A percentile compares a stretch with the other conserved stretches of the same genome.
Conservation (phyloP, 345 rosid genomes). For the Murraya koenigii region DNA sequence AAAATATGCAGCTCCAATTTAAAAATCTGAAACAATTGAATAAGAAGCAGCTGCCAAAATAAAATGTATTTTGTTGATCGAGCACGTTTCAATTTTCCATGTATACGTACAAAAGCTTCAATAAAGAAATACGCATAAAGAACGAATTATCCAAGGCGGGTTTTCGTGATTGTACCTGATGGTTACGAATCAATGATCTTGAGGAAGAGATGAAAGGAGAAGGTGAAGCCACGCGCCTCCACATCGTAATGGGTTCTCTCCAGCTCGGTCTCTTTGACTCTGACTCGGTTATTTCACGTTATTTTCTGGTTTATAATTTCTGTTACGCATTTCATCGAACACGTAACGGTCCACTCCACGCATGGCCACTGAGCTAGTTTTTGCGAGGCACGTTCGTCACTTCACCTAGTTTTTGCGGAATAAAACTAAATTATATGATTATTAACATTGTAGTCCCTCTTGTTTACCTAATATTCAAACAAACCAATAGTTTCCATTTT, state of each 20-base stretch:
- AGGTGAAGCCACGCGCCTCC: constrained; percentile 75
- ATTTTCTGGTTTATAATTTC: constrained; percentile 13
- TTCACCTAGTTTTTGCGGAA: background rate
- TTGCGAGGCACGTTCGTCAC: background rate
- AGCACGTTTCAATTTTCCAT: background rate
- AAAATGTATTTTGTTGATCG: background rate
- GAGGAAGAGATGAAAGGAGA: constrained; percentile 54
- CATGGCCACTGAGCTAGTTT: background rate
- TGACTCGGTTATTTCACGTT: background rate
- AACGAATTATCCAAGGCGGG: background rate
- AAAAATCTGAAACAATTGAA: background rate
- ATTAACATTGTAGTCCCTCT: too few species aligned
- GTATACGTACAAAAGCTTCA: background rate
- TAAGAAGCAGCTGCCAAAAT: background rate
- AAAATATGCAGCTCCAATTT: background rate
- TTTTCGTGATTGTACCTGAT: constrained; percentile 38
- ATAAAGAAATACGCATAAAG: background rate
- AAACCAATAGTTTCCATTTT: too few species aligned
- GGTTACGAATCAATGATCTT: constrained; percentile 32
- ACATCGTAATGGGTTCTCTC: constrained; percentile 39
- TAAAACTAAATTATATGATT: too few species aligned
- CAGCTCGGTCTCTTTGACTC: constrained; percentile 4
- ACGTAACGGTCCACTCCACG: constrained; percentile 1
- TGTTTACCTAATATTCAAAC: too few species aligned
- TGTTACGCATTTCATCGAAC: constrained; percentile 40